A percentile compares a stretch with the other conserved stretches of the same genome.
These are phyloP conservation scores for Lichtheimia ornata DNA, from an alignment of 371 early-diverging fungal genomes.

Conservation along the genomic window DNA sequence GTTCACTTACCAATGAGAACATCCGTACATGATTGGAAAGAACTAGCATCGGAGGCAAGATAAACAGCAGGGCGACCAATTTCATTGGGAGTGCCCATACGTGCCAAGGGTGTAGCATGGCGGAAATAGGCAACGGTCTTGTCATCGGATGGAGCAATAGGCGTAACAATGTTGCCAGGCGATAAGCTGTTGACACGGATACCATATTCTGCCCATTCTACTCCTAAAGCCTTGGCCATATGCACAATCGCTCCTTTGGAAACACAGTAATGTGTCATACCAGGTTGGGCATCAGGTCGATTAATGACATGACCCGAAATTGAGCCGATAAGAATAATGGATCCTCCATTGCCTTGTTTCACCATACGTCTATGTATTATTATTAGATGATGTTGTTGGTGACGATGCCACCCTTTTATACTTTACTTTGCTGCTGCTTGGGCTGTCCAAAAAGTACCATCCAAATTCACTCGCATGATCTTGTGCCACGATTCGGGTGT, in stretches of 20 bases:
- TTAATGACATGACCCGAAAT: conserved; percentile 28
- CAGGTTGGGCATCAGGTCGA: conserved; percentile 26
- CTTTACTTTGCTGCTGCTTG: conserved; percentile 32
- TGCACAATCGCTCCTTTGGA: conserved; percentile 27
- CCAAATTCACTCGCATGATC: conserved; percentile 28
- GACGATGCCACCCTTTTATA: background rate
- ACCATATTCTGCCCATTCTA: conserved; percentile 24
- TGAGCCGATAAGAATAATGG: conserved; percentile 26
- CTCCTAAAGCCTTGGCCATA: conserved; percentile 27
- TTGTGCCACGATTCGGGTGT: conserved; percentile 27
- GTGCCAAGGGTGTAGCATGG: conserved; percentile 19
- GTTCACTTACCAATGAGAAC: conserved; percentile 24
- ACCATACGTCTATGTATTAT: conserved; percentile 19
- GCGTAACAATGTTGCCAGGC: conserved; percentile 29
- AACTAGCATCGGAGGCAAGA: conserved; percentile 30
- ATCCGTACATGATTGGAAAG: conserved; percentile 29
- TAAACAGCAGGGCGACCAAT: conserved; percentile 27
- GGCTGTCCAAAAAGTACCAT: conserved; percentile 31
- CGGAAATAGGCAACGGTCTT: conserved; percentile 16
- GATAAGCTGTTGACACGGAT: conserved; percentile 30
- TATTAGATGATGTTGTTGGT: background rate
- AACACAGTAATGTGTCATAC: conserved; percentile 22
- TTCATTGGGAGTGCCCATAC: conserved; percentile 25
- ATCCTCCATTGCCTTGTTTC: conserved; percentile 18
- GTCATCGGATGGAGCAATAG: conserved; percentile 25